A percentile compares a stretch with the other conserved stretches of the same genome.
These are phyloP conservation scores for Cruciata laevipes DNA, from an alignment of 257 asterid genomes.

Conservation along the genomic window DNA sequence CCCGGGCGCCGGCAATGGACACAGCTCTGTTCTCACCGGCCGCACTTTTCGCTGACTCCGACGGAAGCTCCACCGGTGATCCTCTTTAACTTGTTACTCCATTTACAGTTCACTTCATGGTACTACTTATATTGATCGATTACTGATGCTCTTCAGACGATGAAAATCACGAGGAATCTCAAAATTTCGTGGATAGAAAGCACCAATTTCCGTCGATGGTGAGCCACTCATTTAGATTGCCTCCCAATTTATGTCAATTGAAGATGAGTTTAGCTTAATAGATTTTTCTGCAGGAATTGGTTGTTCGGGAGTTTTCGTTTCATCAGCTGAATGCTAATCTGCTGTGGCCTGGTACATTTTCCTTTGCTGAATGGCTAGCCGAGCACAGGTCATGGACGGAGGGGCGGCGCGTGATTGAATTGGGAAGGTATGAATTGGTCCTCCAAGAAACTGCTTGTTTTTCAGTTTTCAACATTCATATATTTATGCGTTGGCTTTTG, in stretches of 20 bases:
- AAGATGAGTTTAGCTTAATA: background rate
- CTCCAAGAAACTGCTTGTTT: background rate
- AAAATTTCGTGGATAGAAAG: constrained; percentile 59
- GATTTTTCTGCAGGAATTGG: constrained; percentile 56
- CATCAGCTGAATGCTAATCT: constrained; percentile 90
- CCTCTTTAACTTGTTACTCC: background rate
- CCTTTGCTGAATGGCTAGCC: constrained; percentile 81
- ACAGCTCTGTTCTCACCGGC: constrained; percentile 87
- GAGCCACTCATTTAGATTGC: background rate
- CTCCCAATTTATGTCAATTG: background rate
- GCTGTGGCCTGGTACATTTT: constrained; percentile 96
- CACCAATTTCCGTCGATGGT: constrained; percentile 79
- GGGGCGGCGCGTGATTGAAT: constrained; percentile 59
- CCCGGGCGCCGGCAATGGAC: constrained; percentile 41
- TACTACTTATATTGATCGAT: background rate
- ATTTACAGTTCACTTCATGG: background rate
- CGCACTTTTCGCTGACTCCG: constrained; percentile 71
- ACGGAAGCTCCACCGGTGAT: constrained; percentile 44
- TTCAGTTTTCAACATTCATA: background rate
- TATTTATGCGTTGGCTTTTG: background rate
- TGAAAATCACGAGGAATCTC: constrained; percentile 34
- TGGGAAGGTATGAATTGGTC: constrained; percentile 58
- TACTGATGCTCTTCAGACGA: constrained; percentile 35
- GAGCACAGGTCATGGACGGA: constrained; percentile 50
- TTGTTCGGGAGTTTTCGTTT: constrained; percentile 71